Evolutionary conservation across 225 moss, liverwort and hornwort genomes (phyloP).

Genomic region (Sphagnum contortum): DNA sequence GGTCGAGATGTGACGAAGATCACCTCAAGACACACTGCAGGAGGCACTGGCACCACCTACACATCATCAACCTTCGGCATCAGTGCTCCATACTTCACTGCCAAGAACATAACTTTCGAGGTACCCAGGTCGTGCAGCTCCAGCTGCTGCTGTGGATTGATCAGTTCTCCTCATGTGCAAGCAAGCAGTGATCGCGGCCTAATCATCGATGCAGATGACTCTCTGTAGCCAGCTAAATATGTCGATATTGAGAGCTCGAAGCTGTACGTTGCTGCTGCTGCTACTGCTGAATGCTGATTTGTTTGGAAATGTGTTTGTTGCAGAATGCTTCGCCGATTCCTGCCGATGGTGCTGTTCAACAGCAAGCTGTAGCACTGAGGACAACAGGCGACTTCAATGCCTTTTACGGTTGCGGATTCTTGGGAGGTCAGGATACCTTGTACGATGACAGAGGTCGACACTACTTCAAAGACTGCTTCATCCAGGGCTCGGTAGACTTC

Average conservation of each 20-base stretch:
- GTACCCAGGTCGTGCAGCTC: no score
- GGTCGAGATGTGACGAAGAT: slow-evolving; percentile 47
- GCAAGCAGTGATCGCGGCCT: no score
- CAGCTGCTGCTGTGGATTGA: no score
- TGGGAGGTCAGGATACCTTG: slow-evolving; percentile 37
- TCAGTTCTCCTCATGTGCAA: no score
- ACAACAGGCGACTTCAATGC: slow-evolving; percentile 32
- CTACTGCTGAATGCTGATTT: no score
- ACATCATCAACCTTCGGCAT: slow-evolving; percentile 50
- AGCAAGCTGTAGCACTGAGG: slow-evolving; percentile 32
- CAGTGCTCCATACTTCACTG: slow-evolving; percentile 45
- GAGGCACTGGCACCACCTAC: slow-evolving; percentile 35
- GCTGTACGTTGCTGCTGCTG: no score
- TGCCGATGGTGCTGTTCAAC: slow-evolving; percentile 16
- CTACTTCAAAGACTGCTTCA: slow-evolving; percentile 11
- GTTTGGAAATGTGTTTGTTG: neutral
- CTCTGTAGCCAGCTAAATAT: no score
- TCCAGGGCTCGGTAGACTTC: slow-evolving; percentile 39
- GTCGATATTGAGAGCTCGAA: no score
- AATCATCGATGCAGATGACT: no score
- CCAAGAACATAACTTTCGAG: slow-evolving; percentile 43
- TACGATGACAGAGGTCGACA: slow-evolving; percentile 40
- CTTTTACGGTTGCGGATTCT: slow-evolving; percentile 28
- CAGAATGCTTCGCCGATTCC: slow-evolving; percentile 34
- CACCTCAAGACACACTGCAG: slow-evolving; percentile 36